A percentile compares a stretch with the other conserved stretches of the same genome.
phyloP scores from a whole-genome alignment of 2,329 filamentous ascomycete genomes.

The Trichoderma sp. region DNA sequence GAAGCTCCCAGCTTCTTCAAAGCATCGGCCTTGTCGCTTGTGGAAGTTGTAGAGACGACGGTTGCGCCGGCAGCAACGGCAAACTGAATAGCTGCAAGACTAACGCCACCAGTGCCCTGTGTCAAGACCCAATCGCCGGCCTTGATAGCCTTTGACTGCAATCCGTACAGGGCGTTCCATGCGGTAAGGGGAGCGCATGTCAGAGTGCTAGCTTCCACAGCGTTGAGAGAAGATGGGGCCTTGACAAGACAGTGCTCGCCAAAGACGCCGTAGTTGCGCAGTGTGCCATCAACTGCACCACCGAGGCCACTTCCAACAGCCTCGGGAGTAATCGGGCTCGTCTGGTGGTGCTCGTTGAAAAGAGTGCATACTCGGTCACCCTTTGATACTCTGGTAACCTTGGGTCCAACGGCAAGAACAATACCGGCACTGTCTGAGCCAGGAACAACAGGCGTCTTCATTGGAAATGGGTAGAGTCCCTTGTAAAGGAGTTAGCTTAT shows the following conservation, averaged over 20 bases:
- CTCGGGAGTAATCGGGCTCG: conserved; percentile 33
- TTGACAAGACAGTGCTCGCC: conserved; percentile 56
- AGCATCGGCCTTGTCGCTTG: conserved; percentile 34
- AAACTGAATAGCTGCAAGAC: conserved; percentile 41
- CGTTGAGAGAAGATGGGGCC: conserved; percentile 50
- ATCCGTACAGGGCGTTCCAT: conserved; percentile 56
- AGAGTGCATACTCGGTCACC: conserved; percentile 48
- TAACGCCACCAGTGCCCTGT: conserved; percentile 44
- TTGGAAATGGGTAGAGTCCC: conserved; percentile 23
- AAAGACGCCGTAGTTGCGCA: conserved; percentile 32
- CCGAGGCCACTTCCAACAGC: conserved; percentile 25
- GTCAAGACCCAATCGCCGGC: conserved; percentile 39
- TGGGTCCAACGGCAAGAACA: conserved; percentile 46
- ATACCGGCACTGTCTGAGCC: conserved; percentile 51
- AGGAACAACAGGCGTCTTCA: conserved; percentile 27
- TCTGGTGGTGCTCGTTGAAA: conserved; percentile 26
- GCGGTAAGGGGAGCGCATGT: conserved; percentile 53
- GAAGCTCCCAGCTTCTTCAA: conserved; percentile 41
- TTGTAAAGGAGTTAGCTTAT: neutral
- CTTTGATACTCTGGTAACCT: conserved; percentile 48
- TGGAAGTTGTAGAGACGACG: conserved; percentile 43
- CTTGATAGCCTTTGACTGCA: conserved; percentile 30
- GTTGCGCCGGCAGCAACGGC: conserved; percentile 40
- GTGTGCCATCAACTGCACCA: conserved; percentile 30
- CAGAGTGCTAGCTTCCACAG: conserved; percentile 48